These are phyloP conservation scores for Ocimum tenuiflorum DNA, from an alignment of 257 asterid species.

Conservation along the genomic window DNA sequence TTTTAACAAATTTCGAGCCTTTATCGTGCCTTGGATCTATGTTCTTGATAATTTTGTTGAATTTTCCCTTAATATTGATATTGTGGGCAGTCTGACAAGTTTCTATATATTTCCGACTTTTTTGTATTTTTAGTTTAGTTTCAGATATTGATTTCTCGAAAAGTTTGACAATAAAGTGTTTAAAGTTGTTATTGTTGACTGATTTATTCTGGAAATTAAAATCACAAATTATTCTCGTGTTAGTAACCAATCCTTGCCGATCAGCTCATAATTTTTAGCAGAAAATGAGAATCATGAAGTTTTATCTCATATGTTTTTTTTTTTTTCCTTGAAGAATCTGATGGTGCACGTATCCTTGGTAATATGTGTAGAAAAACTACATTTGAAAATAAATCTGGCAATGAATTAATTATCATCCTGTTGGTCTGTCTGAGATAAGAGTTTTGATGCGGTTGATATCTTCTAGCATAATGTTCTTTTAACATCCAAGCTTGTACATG, in stretches of 20 bases:
- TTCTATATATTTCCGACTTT: neutral
- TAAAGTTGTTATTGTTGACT: neutral
- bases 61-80: constrained; percentile 6
- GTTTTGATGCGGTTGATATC: neutral
- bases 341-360: neutral
- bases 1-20: constrained; percentile 10
- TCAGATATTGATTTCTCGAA: neutral
- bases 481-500: neutral
- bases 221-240: neutral
- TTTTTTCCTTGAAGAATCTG: neutral
- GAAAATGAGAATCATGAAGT: neutral
- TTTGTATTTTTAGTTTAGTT: constrained; percentile 8
- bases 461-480: constrained; percentile 1
- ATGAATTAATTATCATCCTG: neutral
- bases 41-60: constrained; percentile 7
- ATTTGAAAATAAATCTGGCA: neutral
- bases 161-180: constrained; percentile 7
- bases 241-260: constrained; percentile 5
- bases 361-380: constrained; percentile 3
- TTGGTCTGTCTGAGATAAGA: neutral
- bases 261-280: constrained; percentile 15
- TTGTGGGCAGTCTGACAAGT: constrained; percentile 9
- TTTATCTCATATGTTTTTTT: neutral
- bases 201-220: constrained; percentile 7
- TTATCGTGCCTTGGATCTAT: neutral